Conservation (phyloP, 768 basidiomycete species). For the Dentipellis sp. region DNA sequence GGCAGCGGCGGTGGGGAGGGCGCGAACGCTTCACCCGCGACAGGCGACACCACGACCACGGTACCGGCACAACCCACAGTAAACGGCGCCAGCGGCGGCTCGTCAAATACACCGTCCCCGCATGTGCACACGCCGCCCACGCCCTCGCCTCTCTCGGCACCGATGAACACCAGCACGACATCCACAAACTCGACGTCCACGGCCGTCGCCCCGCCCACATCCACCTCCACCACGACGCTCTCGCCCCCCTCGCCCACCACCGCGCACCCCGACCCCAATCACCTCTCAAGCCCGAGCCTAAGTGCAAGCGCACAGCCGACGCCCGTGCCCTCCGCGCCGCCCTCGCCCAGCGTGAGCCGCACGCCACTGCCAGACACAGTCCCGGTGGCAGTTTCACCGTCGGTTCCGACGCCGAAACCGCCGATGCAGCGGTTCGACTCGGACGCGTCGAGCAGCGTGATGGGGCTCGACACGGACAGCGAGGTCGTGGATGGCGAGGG, state of each 20-base stretch:
- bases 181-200: background rate
- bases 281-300: background rate
- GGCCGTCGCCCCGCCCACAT: background rate
- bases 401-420: background rate
- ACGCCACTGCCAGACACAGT: background rate
- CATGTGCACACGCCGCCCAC: too few species aligned
- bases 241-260: background rate
- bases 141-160: too few species aligned
- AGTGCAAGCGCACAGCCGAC: background rate
- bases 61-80: background rate
- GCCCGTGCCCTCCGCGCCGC: background rate
- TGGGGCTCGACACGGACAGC: background rate
- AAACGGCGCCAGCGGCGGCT: too few species aligned
- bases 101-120: too few species aligned
- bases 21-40: background rate
- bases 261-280: background rate
- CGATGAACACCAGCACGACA: background rate
- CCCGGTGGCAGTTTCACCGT: too few species aligned
- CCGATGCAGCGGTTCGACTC: background rate
- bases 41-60: background rate
- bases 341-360: background rate
- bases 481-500: too few species aligned
- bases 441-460: background rate
- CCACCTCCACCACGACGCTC: background rate
- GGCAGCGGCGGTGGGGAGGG: background rate